Evolutionary conservation across 495 filamentous ascomycete species (phyloP), one percentile per base, ranked within the genome.

Genomic region (Hypomontagnella submonticulosa): DNA sequence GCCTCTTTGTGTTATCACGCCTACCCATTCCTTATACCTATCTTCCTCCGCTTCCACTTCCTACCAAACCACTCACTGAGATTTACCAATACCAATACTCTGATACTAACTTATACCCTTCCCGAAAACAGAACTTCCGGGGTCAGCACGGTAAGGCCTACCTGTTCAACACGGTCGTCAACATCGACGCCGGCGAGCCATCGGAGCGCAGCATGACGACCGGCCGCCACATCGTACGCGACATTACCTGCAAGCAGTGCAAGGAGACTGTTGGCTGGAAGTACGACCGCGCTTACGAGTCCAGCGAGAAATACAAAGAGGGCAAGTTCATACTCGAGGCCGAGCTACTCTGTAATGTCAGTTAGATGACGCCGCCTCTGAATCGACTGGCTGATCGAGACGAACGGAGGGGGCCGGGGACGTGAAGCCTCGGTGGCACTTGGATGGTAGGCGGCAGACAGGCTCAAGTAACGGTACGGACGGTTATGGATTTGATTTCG

Each of bases 181-280:
- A 99, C 78, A 83, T 96, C 75, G 88, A 84, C 51, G 80, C 86
- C 50, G 87, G 86, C 65, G 91, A 96, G 40, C 86, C 94, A 10
- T 86, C 84, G 54, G 96, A 99, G 79, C 92, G 95, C 64, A 96
- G 89, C 83, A 99, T 99, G 95, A 99, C 96, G n/a, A 99, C 95
- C 1, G 95, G 95, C 44, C 83, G 90, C 34, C 95, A 99, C 75
- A 83, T 97, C 33, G 95, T 99, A 40, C 88, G 96, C 46, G 95
- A 99, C 76, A 97, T 99, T 69, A 76, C 76, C 38, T 99, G 95
- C 79, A 81, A 88, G 51, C 89, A 94, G 78, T 99, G 95, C 87
- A 89, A 88, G 67, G 89, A 91, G 74, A 90, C 89, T 47, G 95
- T 99, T 52, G 95, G 95, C 19, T 99, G 95, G 95, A 99, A 97